Conservation (phyloP, 2,329 filamentous ascomycete species). For the Calonectria henricotiae region DNA sequence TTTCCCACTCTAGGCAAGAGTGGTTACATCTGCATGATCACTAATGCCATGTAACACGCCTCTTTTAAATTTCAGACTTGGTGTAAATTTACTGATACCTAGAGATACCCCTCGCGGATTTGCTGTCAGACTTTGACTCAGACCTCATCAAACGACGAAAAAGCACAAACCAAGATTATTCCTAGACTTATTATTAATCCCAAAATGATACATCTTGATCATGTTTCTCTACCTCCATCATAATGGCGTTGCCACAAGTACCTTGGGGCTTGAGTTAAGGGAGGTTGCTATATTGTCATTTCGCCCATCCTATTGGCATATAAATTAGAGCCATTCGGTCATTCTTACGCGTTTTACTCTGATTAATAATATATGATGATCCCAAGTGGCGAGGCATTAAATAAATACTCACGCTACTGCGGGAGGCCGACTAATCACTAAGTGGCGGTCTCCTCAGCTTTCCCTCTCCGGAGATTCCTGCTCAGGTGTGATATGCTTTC, state of each 20-base stretch:
- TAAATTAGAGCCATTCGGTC: not conserved
- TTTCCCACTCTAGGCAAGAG: not conserved
- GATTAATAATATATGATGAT: not conserved
- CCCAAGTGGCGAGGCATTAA: not conserved
- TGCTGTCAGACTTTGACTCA: too few species aligned
- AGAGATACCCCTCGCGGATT: not conserved
- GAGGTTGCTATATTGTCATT: too few species aligned
- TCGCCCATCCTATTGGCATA: too few species aligned
- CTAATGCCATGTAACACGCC: not conserved
- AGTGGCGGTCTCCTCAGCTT: not conserved
- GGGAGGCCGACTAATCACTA: not conserved
- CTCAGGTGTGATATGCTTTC: too few species aligned
- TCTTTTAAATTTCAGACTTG: not conserved
- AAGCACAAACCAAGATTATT: too few species aligned
- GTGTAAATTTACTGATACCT: not conserved
- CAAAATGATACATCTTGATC: too few species aligned
- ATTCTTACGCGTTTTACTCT: not conserved
- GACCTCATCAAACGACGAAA: too few species aligned
- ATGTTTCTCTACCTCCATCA: too few species aligned
- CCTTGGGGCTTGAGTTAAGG: too few species aligned
- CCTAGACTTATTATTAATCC: too few species aligned
- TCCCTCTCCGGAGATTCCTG: not conserved
- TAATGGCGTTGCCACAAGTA: too few species aligned
- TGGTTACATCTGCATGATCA: not conserved
- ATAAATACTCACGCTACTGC: not conserved